These are phyloP conservation scores for Mycena leptocephala DNA, from an alignment of 768 basidiomycete genomes.

Conservation along the genomic window DNA sequence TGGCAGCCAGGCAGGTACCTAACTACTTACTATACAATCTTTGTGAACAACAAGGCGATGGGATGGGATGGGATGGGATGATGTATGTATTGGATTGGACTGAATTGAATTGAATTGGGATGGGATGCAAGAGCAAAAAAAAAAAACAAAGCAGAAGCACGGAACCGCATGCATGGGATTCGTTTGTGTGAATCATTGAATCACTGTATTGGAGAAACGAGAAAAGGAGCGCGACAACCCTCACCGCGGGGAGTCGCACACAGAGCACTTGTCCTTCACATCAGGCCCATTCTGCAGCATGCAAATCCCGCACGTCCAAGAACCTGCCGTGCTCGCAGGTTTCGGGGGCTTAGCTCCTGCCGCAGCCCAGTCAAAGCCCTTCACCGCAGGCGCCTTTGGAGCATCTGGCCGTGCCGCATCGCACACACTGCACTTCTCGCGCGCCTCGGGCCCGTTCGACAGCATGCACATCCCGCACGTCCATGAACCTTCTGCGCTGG, in stretches of 20 bases:
- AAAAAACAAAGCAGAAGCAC: not conserved
- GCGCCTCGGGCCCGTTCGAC: slow-evolving; percentile 61
- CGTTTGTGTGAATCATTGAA: not conserved
- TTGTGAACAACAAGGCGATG: not conserved
- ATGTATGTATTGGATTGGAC: not conserved
- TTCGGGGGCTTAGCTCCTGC: slow-evolving; percentile 58
- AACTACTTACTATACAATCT: slow-evolving; percentile 10
- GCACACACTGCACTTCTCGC: slow-evolving; percentile 68
- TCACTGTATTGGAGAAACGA: not conserved
- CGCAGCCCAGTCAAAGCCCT: slow-evolving; percentile 64
- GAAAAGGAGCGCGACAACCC: not conserved
- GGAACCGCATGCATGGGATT: not conserved
- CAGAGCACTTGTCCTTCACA: slow-evolving; percentile 60
- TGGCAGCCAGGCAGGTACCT: not conserved
- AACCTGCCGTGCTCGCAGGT: slow-evolving; percentile 29
- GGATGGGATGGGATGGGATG: not conserved
- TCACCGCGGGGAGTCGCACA: slow-evolving; percentile 62
- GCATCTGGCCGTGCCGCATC: slow-evolving; percentile 53
- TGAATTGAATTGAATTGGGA: not conserved
- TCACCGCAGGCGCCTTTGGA: slow-evolving; percentile 29
- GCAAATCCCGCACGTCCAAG: slow-evolving; percentile 66
- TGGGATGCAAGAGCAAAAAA: not conserved
- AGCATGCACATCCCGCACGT: slow-evolving; percentile 70
- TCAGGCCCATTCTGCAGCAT: slow-evolving; percentile 55
- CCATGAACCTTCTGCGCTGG: slow-evolving; percentile 60